Evolutionary conservation across 768 basidiomycete species (phyloP).

Genomic region (Pleurotus tuber-regium): DNA sequence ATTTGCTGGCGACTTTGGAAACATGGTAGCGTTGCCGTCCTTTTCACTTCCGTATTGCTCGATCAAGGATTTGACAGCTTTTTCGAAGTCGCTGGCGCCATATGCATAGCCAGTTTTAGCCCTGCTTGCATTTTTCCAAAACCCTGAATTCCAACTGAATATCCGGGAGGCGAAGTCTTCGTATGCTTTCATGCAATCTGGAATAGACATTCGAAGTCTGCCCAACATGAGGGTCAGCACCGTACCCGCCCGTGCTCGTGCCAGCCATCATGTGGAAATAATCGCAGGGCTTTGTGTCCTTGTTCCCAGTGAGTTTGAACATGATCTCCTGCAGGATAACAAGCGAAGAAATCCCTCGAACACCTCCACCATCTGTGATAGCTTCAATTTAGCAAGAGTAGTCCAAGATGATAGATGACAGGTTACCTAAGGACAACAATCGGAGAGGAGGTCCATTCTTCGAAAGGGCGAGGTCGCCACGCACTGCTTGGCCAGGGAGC

Average conservation of each 20-base stretch:
- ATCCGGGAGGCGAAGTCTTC: slow-evolving; percentile 9
- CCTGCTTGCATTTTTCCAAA: neutral
- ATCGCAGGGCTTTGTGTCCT: slow-evolving; percentile 18
- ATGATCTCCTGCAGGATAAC: slow-evolving; percentile 2
- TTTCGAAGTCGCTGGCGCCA: neutral
- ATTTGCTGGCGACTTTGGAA: neutral
- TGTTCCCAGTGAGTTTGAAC: neutral
- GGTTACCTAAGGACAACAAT: neutral
- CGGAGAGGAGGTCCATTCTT: neutral
- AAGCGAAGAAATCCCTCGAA: slow-evolving; percentile 4
- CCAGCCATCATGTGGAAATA: slow-evolving; percentile 26
- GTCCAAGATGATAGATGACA: neutral
- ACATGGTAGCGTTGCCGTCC: neutral
- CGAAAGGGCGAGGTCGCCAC: neutral
- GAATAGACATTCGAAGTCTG: slow-evolving; percentile 20
- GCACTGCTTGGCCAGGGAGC: neutral
- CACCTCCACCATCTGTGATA: slow-evolving; percentile 7
- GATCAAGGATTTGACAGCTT: neutral
- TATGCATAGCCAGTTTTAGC: neutral
- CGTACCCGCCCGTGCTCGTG: slow-evolving; percentile 24
- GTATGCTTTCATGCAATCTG: slow-evolving; percentile 20
- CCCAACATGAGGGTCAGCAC: slow-evolving; percentile 25
- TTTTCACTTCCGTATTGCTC: neutral
- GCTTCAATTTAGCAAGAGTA: no score
- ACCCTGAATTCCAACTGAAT: neutral